phyloP scores from a whole-genome alignment of 164 flowering plant genomes.

The Berberis thunbergii region DNA sequence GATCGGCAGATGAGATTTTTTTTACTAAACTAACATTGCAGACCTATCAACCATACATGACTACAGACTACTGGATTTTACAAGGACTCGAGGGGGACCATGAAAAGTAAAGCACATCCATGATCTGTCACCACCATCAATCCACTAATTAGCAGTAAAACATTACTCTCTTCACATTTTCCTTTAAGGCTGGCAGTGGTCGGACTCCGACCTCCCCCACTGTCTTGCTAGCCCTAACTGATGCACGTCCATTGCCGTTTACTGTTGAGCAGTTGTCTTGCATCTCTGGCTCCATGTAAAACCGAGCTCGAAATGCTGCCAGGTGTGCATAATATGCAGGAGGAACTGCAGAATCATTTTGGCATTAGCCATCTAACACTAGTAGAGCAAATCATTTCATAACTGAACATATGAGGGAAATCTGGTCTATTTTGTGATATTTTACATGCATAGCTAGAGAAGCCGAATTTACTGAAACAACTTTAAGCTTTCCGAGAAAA shows the following conservation, averaged over 20 bases:
- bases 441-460: too few relatives aligned
- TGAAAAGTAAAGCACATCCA: background rate
- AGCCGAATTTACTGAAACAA: too few relatives aligned
- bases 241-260: conserved; percentile 11
- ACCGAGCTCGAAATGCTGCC: conserved; percentile 93
- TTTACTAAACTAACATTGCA: background rate
- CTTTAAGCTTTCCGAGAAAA: too few relatives aligned
- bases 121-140: background rate
- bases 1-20: too few relatives aligned
- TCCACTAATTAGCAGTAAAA: conserved; percentile 50
- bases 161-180: conserved; percentile 92
- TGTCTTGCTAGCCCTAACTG: conserved; percentile 19
- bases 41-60: background rate
- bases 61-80: background rate
- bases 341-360: conserved; percentile 49
- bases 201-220: conserved; percentile 43
- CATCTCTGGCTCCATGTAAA: conserved; percentile 80
- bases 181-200: conserved; percentile 81
- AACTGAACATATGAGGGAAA: background rate
- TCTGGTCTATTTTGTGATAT: background rate
- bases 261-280: conserved; percentile 42
- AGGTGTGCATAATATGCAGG: conserved; percentile 95
- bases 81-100: background rate
- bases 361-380: background rate
- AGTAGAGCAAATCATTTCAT: background rate